Evolutionary conservation across 192 early-diverging fungal genomes (phyloP), one percentile per base, ranked within the genome.

Genomic region (Pilobolus umbonatus): DNA sequence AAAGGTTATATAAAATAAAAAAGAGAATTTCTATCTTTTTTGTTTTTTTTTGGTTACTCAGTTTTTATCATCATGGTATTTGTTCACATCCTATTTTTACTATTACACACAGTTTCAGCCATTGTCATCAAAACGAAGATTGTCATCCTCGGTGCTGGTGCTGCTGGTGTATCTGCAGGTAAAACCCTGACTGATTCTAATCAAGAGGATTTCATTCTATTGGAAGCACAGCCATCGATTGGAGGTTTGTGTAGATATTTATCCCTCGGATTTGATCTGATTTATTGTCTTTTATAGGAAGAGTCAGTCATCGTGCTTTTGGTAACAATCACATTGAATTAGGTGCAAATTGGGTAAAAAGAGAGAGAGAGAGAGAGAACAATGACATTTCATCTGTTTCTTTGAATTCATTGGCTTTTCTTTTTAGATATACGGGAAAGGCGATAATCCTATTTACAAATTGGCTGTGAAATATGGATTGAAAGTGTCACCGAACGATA

Each of bases 341-440:
- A 30, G 67, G 67, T 7, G 61, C 55, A 22, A 69, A 69, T 30
- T 69, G 67, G 67, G 67, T 69, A 51, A 55, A 30, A 29, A 28
- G 0, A 21, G 5, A 19, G 3, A 36, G 17, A 10, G 32, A 4
- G 9, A 35, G 7, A 53, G 51, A 36, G 19, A 44, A 24, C 25
- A 25, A 9, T 22, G 11, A 22, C 19, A 44, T 14, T 5, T 19
- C 9, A 32, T 17, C 0, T 17, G 14, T 24, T 30, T 42, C 39
- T 35, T 19, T 32, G 17, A 28, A 7, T 2, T 42, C 15, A 0
- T 7, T 45, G 31, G 17, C 15, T 38, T n/a, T 39, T 17, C 48
- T 15, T 4, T 19, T 28, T n/a, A 71, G 63, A 67, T 74, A 26
- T 65, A 71, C 43, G 73, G 73, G 10, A 54, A 71, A 35, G 69